A percentile compares a stretch with the other conserved stretches of the same genome.
These are phyloP conservation scores for Anisogramma anomala DNA, from an alignment of 2,329 filamentous ascomycete genomes.

Conservation along the genomic window DNA sequence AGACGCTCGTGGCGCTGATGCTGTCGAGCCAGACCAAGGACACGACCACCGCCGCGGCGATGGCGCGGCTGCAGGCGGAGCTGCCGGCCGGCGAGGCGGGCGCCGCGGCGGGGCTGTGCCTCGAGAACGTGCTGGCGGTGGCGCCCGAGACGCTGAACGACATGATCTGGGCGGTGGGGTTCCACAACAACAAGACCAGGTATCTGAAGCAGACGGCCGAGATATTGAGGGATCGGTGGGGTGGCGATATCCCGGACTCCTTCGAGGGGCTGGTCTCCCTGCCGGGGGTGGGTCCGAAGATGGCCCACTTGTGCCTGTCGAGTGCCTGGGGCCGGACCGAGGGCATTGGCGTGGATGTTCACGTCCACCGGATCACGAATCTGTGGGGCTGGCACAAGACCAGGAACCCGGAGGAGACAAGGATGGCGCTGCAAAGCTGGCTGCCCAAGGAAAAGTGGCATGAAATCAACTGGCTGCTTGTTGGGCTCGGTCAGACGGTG, in stretches of 20 bases:
- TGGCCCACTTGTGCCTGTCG: conserved; percentile 81
- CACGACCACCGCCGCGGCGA: conserved; percentile 74
- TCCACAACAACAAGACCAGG: conserved; percentile 90
- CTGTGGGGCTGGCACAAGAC: conserved; percentile 86
- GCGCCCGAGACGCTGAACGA: conserved; percentile 54
- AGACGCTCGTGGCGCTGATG: conserved; percentile 82
- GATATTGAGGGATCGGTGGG: conserved; percentile 59
- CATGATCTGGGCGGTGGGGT: conserved; percentile 75
- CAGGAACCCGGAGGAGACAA: conserved; percentile 70
- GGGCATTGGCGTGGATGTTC: conserved; percentile 88
- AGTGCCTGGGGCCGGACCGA: conserved; percentile 52
- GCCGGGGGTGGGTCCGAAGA: conserved; percentile 86
- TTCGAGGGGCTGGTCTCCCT: conserved; percentile 64
- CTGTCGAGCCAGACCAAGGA: conserved; percentile 89
- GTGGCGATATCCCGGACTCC: conserved; percentile 68
- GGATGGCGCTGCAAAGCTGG: conserved; percentile 66
- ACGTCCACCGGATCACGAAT: conserved; percentile 90
- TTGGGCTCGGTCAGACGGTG: conserved; percentile 78
- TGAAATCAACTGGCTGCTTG: conserved; percentile 82
- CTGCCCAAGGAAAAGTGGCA: conserved; percentile 76
- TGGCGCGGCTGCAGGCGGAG: conserved; percentile 65
- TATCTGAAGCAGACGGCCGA: conserved; percentile 63
- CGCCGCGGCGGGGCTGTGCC: conserved; percentile 46
- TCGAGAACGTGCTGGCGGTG: conserved; percentile 67
- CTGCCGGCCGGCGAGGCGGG: conserved; percentile 43